phyloP scores from a whole-genome alignment of 148 eudicot genomes.

The Bassia scoparia region DNA sequence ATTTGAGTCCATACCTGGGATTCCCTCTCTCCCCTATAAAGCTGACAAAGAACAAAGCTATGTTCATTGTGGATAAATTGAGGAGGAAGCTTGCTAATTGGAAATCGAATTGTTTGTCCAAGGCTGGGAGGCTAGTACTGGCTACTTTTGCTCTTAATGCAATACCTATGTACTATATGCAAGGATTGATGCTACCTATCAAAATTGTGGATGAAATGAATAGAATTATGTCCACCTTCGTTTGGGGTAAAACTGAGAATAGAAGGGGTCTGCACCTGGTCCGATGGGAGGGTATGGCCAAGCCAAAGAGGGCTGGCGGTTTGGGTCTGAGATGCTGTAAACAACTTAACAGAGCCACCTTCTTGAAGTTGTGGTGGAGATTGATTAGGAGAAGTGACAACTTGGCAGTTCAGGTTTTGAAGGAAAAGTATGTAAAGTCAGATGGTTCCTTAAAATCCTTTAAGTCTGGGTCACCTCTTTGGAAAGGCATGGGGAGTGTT shows the following conservation, averaged over 20 bases:
- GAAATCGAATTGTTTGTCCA: background rate
- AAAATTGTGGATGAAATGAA: background rate
- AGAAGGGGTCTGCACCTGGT: background rate
- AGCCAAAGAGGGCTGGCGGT: background rate
- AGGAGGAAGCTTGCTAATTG: background rate
- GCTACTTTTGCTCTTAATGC: too few species aligned
- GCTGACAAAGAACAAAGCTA: background rate
- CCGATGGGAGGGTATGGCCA: fast-evolving
- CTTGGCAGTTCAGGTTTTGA: background rate
- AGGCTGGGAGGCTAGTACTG: background rate
- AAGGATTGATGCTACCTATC: background rate
- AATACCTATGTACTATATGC: too few species aligned
- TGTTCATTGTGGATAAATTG: background rate
- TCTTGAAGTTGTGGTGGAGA: background rate
- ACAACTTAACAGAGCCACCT: background rate
- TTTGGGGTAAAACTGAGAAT: background rate
- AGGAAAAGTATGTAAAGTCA: background rate
- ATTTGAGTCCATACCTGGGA: background rate
- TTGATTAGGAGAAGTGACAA: background rate
- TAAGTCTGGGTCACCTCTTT: too few species aligned
- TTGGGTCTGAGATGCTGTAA: background rate
- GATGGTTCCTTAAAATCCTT: background rate
- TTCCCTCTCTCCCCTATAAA: background rate
- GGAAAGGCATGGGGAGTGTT: too few species aligned
- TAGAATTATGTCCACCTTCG: background rate